phyloP scores from a whole-genome alignment of 768 basidiomycete species.

The Paxillus rubicundulus region DNA sequence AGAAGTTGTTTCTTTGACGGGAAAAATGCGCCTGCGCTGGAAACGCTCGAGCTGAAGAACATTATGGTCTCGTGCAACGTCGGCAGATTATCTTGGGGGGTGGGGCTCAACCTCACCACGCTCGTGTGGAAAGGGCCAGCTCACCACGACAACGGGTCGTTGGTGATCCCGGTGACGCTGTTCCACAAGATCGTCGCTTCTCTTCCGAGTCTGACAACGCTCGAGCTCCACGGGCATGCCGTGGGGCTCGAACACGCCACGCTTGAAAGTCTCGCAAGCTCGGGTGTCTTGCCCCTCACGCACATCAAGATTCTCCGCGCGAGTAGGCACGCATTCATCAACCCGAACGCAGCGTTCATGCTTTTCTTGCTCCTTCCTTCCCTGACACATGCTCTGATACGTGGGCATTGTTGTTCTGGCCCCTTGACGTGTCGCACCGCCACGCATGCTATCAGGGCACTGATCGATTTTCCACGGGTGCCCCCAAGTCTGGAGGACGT shows the following conservation, averaged over 20 bases:
- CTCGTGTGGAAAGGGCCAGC: conserved; percentile 20
- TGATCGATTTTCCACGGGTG: conserved; percentile 4
- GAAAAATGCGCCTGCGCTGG: conserved; percentile 11
- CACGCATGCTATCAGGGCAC: conserved; percentile 12
- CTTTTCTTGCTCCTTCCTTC: conserved; percentile 18
- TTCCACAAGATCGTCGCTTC: conserved; percentile 20
- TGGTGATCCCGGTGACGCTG: conserved; percentile 12
- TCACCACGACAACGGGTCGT: conserved; percentile 4
- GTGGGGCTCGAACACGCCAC: conserved; percentile 9
- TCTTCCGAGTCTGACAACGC: conserved; percentile 18
- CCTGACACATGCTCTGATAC: conserved; percentile 6
- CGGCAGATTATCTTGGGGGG: conserved; percentile 10
- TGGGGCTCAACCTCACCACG: conserved; percentile 16
- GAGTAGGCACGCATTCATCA: conserved; percentile 9
- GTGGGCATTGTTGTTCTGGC: conserved; percentile 13
- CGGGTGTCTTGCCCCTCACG: conserved; percentile 5
- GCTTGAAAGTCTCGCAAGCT: conserved; percentile 2
- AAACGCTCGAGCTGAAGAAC: conserved; percentile 18
- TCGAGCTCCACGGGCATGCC: conserved; percentile 16
- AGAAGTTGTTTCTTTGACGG: conserved; percentile 18
- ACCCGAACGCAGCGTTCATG: conserved; percentile 11
- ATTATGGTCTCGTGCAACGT: conserved; percentile 11
- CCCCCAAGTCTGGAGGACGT: conserved; percentile 10
- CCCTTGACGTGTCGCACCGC: conserved; percentile 9
- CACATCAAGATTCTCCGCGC: conserved; percentile 12